A percentile compares a stretch with the other conserved stretches of the same genome.
phyloP scores from a whole-genome alignment of 1,284 basidiomycete genomes.

The Irpex sp. region DNA sequence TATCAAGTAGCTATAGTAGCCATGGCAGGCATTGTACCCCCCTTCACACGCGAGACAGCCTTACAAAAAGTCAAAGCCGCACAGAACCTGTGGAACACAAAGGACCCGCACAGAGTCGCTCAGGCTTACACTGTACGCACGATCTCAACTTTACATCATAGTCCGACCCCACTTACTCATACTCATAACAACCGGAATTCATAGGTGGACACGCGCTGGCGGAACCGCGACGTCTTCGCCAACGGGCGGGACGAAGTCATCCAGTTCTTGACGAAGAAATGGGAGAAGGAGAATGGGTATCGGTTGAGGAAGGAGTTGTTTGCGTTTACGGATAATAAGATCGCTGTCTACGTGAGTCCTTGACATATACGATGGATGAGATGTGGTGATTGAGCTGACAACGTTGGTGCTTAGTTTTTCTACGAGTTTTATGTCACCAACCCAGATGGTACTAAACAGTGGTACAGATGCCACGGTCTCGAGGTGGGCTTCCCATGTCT shows the following conservation, averaged over 20 bases:
- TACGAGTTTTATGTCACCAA: constrained; percentile 50
- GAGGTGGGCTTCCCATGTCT: constrained; percentile 26
- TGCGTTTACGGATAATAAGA: constrained; percentile 52
- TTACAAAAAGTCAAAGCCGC: constrained; percentile 32
- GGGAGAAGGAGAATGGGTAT: constrained; percentile 45
- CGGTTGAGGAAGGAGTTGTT: constrained; percentile 56
- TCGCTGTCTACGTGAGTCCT: constrained; percentile 44
- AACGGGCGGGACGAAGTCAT: constrained; percentile 45
- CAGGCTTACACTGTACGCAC: constrained; percentile 45
- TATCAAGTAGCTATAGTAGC: background rate
- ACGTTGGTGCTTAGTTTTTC: constrained; percentile 42
- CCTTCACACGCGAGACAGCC: constrained; percentile 31
- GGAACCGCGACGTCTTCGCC: constrained; percentile 55
- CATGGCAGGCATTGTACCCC: constrained; percentile 28
- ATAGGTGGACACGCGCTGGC: constrained; percentile 46
- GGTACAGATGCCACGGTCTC: constrained; percentile 56
- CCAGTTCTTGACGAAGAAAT: constrained; percentile 51
- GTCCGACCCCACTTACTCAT: no score
- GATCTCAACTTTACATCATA: no score
- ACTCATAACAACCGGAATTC: background rate
- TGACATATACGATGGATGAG: no score
- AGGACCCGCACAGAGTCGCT: constrained; percentile 29
- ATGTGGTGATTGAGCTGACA: background rate
- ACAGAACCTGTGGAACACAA: constrained; percentile 33
- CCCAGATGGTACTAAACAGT: constrained; percentile 36